A percentile compares a stretch with the other conserved stretches of the same genome.
phyloP scores from a whole-genome alignment of 2,329 filamentous ascomycete genomes.

The Orbilia javanica region DNA sequence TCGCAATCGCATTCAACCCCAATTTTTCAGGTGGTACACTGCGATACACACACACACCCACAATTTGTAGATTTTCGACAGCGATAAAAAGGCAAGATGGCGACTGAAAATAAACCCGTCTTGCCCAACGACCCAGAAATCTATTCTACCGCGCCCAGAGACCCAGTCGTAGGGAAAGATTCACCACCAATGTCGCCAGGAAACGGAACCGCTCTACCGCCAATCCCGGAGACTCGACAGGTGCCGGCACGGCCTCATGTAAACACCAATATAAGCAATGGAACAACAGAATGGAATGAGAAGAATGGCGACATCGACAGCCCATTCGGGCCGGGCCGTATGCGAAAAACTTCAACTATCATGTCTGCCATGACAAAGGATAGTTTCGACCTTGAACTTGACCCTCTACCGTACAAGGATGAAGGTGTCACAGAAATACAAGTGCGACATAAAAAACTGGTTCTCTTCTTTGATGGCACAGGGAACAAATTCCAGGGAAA shows the following conservation, averaged over 20 bases:
- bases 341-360: slow-evolving; percentile 49
- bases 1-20: slow-evolving; percentile 13
- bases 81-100: slow-evolving; percentile 36
- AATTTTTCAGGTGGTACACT: slow-evolving; percentile 8
- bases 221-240: slow-evolving; percentile 48
- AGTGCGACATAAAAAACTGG: slow-evolving; percentile 66
- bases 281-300: slow-evolving; percentile 44
- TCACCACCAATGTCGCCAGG: slow-evolving; percentile 55
- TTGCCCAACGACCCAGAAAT: slow-evolving; percentile 53
- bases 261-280: slow-evolving; percentile 30
- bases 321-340: slow-evolving; percentile 38
- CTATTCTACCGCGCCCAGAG: slow-evolving; percentile 41
- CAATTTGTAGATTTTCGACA: slow-evolving; percentile 4
- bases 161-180: slow-evolving; percentile 39
- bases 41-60: not conserved
- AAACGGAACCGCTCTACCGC: slow-evolving; percentile 36
- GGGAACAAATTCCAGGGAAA: slow-evolving; percentile 75
- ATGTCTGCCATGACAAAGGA: slow-evolving; percentile 55
- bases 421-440: slow-evolving; percentile 55
- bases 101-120: slow-evolving; percentile 38
- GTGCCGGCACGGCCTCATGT: slow-evolving; percentile 37
- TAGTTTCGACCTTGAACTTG: slow-evolving; percentile 51
- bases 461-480: slow-evolving; percentile 75
- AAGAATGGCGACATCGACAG: slow-evolving; percentile 46
- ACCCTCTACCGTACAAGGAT: slow-evolving; percentile 52